Percentiles rank a stretch among this genome's conserved stretches.
These are phyloP conservation scores for Gryganskiella cystojenkinii DNA, from an alignment of 192 early-diverging fungal genomes.

Conservation along the genomic window DNA sequence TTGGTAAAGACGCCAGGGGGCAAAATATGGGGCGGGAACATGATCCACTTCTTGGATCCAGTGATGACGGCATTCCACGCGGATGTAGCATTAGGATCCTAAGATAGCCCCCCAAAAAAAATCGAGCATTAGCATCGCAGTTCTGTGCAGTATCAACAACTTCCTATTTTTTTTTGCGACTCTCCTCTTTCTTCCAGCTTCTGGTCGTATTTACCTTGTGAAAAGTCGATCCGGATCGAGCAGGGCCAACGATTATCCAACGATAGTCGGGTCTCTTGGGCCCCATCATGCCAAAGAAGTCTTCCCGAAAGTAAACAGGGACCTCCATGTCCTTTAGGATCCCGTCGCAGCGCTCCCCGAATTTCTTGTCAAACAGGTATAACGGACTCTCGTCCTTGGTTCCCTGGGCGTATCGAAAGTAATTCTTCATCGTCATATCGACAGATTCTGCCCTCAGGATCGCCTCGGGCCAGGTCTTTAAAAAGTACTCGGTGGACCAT, in stretches of 20 bases:
- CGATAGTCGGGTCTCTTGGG: conserved; percentile 70
- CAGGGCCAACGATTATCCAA: conserved; percentile 79
- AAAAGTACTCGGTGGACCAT: conserved; percentile 67
- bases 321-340: conserved; percentile 66
- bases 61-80: conserved; percentile 81
- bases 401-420: conserved; percentile 59
- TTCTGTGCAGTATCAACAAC: neutral
- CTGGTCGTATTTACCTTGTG: conserved; percentile 58
- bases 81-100: conserved; percentile 77
- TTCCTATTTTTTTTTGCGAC: neutral
- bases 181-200: neutral
- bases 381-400: conserved; percentile 70
- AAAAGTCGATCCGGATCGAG: conserved; percentile 71
- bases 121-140: neutral
- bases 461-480: conserved; percentile 53
- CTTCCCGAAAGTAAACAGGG: conserved; percentile 70
- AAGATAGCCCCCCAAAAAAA: neutral
- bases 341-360: conserved; percentile 55
- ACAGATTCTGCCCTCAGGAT: conserved; percentile 72
- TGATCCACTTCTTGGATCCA: conserved; percentile 78
- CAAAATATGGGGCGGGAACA: conserved; percentile 72
- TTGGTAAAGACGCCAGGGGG: conserved; percentile 78
- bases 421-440: conserved; percentile 65
- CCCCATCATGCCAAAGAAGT: conserved; percentile 69
- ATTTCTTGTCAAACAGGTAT: conserved; percentile 78